These are phyloP conservation scores for Aspergillaceae sp. DNA, from an alignment of 2,329 filamentous ascomycete species.

Conservation along the genomic window DNA sequence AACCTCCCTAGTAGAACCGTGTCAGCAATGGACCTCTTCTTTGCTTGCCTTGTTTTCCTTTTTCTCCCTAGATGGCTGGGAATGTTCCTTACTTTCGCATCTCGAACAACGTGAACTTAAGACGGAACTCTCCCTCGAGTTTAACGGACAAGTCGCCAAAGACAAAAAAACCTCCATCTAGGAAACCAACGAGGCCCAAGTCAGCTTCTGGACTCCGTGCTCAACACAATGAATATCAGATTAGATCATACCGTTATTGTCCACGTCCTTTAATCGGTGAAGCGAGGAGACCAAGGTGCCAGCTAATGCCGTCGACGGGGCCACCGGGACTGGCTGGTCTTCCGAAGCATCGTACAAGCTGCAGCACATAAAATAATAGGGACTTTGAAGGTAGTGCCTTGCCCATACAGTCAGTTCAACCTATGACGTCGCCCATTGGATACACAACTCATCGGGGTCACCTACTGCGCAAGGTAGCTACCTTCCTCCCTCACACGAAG, in stretches of 20 bases:
- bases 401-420: conserved; percentile 10
- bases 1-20: conserved; percentile 22
- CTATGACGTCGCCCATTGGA: too few relatives aligned
- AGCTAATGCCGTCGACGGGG: conserved; percentile 49
- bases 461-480: conserved; percentile 53
- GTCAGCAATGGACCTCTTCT: conserved; percentile 9
- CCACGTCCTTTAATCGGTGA: conserved; percentile 69
- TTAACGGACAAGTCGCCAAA: conserved; percentile 80
- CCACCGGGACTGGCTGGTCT: conserved; percentile 34
- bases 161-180: conserved; percentile 79
- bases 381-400: conserved; percentile 56
- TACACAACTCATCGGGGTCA: conserved; percentile 8
- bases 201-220: conserved; percentile 2
- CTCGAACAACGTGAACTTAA: conserved; percentile 72
- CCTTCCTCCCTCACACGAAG: conserved; percentile 46
- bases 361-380: conserved; percentile 56
- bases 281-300: conserved; percentile 73
- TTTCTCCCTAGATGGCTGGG: background rate
- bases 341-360: conserved; percentile 46
- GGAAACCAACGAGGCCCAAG: background rate
- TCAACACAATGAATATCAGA: background rate
- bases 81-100: conserved; percentile 47
- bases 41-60: background rate
- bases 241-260: conserved; percentile 49
- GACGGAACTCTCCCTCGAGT: conserved; percentile 60